A percentile compares a stretch with the other conserved stretches of the same genome.
Evolutionary conservation across 768 basidiomycete species (phyloP).

Genomic region (Macrolepiota albuminosa): DNA sequence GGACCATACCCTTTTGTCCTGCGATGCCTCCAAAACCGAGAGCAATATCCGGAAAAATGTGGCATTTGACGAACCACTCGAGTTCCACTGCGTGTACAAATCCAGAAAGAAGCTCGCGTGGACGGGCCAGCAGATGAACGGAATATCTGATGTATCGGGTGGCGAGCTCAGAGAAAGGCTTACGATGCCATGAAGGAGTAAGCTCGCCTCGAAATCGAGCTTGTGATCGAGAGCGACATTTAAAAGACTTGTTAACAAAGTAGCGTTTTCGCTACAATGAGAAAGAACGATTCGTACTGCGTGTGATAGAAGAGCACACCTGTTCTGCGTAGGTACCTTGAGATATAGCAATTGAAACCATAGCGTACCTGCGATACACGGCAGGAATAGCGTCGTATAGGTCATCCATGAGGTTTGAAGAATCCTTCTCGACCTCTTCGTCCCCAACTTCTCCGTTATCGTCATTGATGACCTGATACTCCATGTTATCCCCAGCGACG

Average conservation of each 20-base stretch:
- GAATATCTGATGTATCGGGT: constrained; percentile 15
- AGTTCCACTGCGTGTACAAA: constrained; percentile 36
- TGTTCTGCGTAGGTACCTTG: constrained; percentile 14
- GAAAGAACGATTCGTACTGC: constrained; percentile 44
- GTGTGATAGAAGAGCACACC: constrained; percentile 48
- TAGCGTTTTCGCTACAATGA: constrained; percentile 40
- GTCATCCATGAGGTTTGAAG: constrained; percentile 24
- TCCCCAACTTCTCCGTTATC: constrained; percentile 14
- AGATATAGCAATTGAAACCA: not conserved
- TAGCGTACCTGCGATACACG: constrained; percentile 46
- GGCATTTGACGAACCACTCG: constrained; percentile 18
- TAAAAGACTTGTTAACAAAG: constrained; percentile 44
- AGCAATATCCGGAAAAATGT: constrained; percentile 29
- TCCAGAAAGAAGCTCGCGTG: constrained; percentile 44
- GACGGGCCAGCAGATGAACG: constrained; percentile 36
- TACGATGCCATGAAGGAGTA: constrained; percentile 38
- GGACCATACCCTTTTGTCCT: constrained; percentile 29
- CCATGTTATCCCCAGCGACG: constrained; percentile 43
- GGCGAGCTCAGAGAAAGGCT: constrained; percentile 28
- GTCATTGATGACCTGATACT: constrained; percentile 19
- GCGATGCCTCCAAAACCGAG: constrained; percentile 19
- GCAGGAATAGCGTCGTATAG: constrained; percentile 50
- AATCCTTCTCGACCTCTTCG: constrained; percentile 20
- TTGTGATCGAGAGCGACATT: constrained; percentile 43
- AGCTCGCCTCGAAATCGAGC: constrained; percentile 37